phyloP scores from a whole-genome alignment of 345 rosid species.

The Rhodamnia argentea region DNA sequence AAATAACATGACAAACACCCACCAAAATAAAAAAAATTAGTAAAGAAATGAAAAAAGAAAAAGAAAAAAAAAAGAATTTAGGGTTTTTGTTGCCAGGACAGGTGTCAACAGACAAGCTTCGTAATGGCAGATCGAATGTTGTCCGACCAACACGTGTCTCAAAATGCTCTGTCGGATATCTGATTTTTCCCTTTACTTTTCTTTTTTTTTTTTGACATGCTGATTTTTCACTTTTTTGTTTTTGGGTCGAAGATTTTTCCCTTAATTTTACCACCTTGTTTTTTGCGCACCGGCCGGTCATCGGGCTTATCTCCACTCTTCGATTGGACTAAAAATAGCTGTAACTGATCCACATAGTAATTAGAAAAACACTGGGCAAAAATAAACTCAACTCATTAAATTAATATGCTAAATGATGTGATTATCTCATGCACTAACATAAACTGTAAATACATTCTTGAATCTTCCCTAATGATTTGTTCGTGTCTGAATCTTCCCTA shows the following conservation, averaged over 20 bases:
- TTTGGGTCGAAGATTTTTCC: no score
- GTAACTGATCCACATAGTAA: neutral
- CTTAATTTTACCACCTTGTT: neutral
- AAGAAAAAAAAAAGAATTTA: neutral
- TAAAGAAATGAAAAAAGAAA: neutral
- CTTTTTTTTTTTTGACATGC: no score
- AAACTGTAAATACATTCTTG: neutral
- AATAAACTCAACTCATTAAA: neutral
- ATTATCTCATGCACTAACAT: neutral
- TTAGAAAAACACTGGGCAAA: neutral
- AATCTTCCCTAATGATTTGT: neutral
- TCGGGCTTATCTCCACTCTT: neutral
- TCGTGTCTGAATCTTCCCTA: neutral
- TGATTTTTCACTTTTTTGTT: no score
- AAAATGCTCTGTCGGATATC: constrained; percentile 15
- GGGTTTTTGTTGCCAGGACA: neutral
- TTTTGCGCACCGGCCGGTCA: neutral
- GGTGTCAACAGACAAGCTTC: neutral
- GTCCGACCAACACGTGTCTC: constrained; percentile 53
- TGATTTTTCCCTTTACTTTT: neutral
- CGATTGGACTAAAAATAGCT: neutral
- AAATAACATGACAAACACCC: neutral
- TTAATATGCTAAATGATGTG: neutral
- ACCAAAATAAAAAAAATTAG: neutral
- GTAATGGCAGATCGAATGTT: neutral